Evolutionary conservation across 139 green algal species (phyloP), one percentile per base, ranked within the genome.

Genomic region (Klebsormidium nitens): DNA sequence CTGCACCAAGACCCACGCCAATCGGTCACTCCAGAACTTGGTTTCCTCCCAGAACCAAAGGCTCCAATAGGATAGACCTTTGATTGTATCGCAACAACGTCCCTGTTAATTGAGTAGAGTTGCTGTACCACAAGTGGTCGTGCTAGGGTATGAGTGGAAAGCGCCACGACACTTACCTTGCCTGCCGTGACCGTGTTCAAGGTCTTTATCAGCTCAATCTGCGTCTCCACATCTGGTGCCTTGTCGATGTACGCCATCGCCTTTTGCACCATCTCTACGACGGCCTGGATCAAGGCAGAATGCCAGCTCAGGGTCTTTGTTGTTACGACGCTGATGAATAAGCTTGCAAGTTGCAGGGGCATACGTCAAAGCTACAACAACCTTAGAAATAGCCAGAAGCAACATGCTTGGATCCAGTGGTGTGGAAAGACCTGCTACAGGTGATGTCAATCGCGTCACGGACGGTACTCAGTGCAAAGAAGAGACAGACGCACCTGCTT

Each of bases 151-250:
- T n/a, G n/a, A n/a, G n/a, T n/a, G n/a, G n/a, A n/a, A 50, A 50
- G 11, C 42, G 14, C 42, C 11, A 19, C 52, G 52, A 14, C 23
- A 61, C 52, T 29, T 39, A 76, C 69, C 59, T 98, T 99, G 69
- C 94, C 94, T 77, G 95, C 89, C 28, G 94, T 97, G 8, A 98
- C 88, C 11, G 82, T 75, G 66, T 91, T 87, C 39, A 99, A 83
- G 5, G 91, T 95, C 77, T 95, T 91, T 65, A 98, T 98, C 44
- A 98, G 83, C 59, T 95, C 87, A 19, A 91, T 72, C 47, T 86
- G 80, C 8, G 80, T 88, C 5, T 87, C 87, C 69, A 89, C 67
- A 73, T 91, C 84, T 0, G 87, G 86, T 0, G 84, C 72, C 17
- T 78, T 32, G 23, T 93, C 86, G 0, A 97, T 66, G 77, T 94